Evolutionary conservation across 2,329 filamentous ascomycete species (phyloP).

Genomic region (Cryphonectria parasitica): DNA sequence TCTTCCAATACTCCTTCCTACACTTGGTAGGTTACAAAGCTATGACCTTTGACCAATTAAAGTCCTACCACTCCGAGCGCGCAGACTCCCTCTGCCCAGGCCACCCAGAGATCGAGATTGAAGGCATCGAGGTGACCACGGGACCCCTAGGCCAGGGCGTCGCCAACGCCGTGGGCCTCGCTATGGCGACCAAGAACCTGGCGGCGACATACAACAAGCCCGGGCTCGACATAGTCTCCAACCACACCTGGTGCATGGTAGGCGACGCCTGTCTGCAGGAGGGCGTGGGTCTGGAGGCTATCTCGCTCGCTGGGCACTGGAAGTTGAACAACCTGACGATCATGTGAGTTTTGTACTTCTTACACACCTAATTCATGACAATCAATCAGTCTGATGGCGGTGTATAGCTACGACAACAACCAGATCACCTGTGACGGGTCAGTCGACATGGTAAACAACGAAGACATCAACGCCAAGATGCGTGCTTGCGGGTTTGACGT

Average conservation of each 20-base stretch:
- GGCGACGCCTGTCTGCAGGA: constrained; percentile 61
- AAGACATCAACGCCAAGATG: constrained; percentile 61
- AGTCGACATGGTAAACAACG: constrained; percentile 55
- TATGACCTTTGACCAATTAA: constrained; percentile 58
- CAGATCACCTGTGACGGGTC: constrained; percentile 60
- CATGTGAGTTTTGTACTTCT: constrained; percentile 35
- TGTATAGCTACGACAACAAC: constrained; percentile 56
- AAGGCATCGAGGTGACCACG: constrained; percentile 61
- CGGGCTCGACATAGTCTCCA: constrained; percentile 51
- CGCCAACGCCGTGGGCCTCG: constrained; percentile 59
- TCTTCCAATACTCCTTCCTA: constrained; percentile 55
- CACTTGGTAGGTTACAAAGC: constrained; percentile 54
- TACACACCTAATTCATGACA: too few relatives aligned
- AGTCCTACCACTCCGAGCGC: constrained; percentile 51
- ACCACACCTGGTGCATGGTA: constrained; percentile 57
- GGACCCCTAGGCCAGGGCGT: constrained; percentile 61
- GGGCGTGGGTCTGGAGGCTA: constrained; percentile 58
- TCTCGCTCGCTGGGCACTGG: constrained; percentile 56
- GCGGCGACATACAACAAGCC: constrained; percentile 55
- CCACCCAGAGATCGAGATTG: constrained; percentile 59
- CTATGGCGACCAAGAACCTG: constrained; percentile 58
- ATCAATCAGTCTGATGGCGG: not conserved
- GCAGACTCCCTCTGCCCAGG: constrained; percentile 52
- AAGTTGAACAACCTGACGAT: constrained; percentile 56
- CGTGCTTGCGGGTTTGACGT: constrained; percentile 56